A percentile compares a stretch with the other conserved stretches of the same genome.
Conservation (phyloP, 2,329 filamentous ascomycete genomes). For the Tolypocladium ovalisporum region DNA sequence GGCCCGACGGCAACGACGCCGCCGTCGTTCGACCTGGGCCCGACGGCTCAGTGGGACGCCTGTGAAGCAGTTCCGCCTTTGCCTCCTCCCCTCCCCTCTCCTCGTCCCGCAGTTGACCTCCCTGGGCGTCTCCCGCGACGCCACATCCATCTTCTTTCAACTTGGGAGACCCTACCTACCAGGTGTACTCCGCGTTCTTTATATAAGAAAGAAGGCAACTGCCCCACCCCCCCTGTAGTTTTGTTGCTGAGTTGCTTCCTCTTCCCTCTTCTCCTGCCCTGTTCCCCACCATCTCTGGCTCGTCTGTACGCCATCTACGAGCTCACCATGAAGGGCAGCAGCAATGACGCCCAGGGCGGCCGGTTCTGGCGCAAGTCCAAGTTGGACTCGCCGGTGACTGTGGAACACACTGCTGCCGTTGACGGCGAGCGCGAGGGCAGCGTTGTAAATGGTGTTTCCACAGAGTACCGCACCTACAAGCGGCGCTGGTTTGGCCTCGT, state of each 20-base stretch:
- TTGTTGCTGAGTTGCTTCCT: background rate
- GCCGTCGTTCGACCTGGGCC: background rate
- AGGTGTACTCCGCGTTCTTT: background rate
- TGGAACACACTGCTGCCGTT: slow-evolving; percentile 7
- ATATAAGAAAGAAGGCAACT: background rate
- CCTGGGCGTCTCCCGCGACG: background rate
- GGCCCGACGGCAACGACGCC: background rate
- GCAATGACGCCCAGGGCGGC: slow-evolving; percentile 7
- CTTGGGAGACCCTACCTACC: background rate
- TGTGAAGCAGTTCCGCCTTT: background rate
- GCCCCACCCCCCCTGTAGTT: background rate
- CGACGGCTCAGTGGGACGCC: background rate
- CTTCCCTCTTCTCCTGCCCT: background rate
- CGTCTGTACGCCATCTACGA: background rate
- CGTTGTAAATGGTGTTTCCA: slow-evolving; percentile 15
- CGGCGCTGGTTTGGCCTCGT: slow-evolving; percentile 79
- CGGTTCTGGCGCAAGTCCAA: slow-evolving; percentile 20
- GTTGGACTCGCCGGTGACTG: slow-evolving; percentile 15
- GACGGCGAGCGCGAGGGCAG: slow-evolving; percentile 12
- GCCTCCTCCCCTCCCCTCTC: background rate
- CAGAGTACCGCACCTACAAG: slow-evolving; percentile 53
- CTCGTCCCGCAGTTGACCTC: background rate
- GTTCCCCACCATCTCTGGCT: background rate
- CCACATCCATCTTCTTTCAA: background rate
- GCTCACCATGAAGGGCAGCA: slow-evolving; percentile 1